Evolutionary conservation across 768 basidiomycete genomes (phyloP).

Genomic region (Tephrocybe sp.): DNA sequence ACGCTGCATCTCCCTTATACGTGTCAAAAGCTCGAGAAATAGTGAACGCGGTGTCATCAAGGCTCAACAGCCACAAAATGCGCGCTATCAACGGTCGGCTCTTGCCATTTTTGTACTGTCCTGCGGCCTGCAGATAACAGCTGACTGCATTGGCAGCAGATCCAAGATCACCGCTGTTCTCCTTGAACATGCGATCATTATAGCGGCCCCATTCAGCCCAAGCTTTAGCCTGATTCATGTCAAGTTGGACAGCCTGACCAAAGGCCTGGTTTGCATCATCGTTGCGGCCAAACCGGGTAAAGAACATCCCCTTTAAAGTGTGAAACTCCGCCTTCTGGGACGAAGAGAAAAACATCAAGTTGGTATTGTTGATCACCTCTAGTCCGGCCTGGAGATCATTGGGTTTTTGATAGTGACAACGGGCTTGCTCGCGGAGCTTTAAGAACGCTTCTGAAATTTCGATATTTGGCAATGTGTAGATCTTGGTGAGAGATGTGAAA

Average conservation of each 20-base stretch:
- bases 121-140: slow-evolving; percentile 96
- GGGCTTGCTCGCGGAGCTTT: slow-evolving; percentile 96
- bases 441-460: slow-evolving; percentile 99
- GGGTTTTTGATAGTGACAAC: slow-evolving; percentile 95
- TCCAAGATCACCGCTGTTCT: slow-evolving; percentile 66
- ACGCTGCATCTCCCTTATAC: slow-evolving; percentile 93
- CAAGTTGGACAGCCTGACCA: slow-evolving; percentile 93
- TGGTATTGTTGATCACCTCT: slow-evolving; percentile 99
- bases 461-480: slow-evolving; percentile 98
- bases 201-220: slow-evolving; percentile 99
- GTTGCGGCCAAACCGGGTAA: slow-evolving; percentile 77
- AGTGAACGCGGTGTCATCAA: slow-evolving; percentile 75
- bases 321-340: slow-evolving; percentile 98
- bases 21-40: slow-evolving; percentile 85
- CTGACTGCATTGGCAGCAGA: slow-evolving; percentile 90
- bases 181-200: slow-evolving; percentile 92
- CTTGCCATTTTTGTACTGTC: slow-evolving; percentile 91
- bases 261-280: slow-evolving; percentile 93
- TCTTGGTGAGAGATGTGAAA: slow-evolving; percentile 91
- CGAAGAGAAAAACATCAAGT: slow-evolving; percentile 94
- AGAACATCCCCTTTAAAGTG: slow-evolving; percentile 98
- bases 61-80: slow-evolving; percentile 92
- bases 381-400: slow-evolving; percentile 91
- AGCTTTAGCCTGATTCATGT: slow-evolving; percentile 91
- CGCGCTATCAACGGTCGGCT: slow-evolving; percentile 88